Conservation (phyloP, 1,284 basidiomycete genomes). For the Puccinia novopanici region DNA sequence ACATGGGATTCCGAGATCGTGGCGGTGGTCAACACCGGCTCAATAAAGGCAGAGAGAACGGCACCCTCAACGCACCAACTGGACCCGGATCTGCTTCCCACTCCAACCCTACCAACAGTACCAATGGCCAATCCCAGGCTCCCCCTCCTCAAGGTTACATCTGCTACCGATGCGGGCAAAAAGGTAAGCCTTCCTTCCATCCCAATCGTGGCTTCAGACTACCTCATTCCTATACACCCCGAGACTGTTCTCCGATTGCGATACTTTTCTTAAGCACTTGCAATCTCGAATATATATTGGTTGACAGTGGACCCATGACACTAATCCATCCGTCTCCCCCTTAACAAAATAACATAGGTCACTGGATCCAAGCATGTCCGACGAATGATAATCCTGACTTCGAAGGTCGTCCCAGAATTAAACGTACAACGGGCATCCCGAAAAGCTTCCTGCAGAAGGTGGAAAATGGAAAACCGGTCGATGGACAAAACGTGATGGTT, state of each 20-base stretch:
- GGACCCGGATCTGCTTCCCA: constrained; percentile 51
- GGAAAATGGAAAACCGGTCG: constrained; percentile 71
- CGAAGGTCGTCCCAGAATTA: constrained; percentile 90
- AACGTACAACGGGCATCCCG: constrained; percentile 89
- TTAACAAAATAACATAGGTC: constrained; percentile 65
- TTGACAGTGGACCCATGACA: too few relatives aligned
- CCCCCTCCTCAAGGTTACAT: constrained; percentile 87
- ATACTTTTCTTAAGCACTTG: too few relatives aligned
- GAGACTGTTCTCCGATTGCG: background rate
- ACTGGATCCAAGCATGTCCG: constrained; percentile 99
- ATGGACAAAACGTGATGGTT: constrained; percentile 80
- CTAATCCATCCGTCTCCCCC: too few relatives aligned
- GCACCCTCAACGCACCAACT: constrained; percentile 44
- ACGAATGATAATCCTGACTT: constrained; percentile 94
- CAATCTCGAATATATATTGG: too few relatives aligned
- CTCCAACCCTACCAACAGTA: constrained; percentile 59
- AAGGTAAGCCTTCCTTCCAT: constrained; percentile 67
- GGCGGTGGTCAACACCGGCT: constrained; percentile 53
- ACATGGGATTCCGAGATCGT: constrained; percentile 61
- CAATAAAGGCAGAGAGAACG: constrained; percentile 23
- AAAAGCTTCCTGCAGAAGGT: constrained; percentile 95
- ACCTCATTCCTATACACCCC: background rate
- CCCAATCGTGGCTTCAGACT: background rate
- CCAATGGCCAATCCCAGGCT: constrained; percentile 29
- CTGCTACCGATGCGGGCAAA: constrained; percentile 98